These are phyloP conservation scores for Piper betle DNA, from an alignment of 164 flowering plant genomes.

Conservation along the genomic window DNA sequence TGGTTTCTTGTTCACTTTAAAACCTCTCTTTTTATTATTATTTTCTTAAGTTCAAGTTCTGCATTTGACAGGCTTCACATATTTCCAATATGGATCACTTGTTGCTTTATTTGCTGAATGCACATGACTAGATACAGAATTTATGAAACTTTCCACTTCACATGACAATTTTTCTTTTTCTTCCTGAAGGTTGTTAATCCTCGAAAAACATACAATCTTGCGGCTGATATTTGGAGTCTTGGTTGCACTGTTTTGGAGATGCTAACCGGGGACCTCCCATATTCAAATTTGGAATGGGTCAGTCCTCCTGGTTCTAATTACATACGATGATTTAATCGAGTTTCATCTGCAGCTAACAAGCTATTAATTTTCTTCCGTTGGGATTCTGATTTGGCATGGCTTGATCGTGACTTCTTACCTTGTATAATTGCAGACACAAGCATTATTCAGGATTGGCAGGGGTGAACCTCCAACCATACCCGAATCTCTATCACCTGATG, in stretches of 20 bases:
- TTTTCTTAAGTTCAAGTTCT: too few species aligned
- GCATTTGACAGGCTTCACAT: too few species aligned
- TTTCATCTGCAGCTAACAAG: neutral
- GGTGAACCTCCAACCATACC: conserved; percentile 64
- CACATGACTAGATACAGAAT: too few species aligned
- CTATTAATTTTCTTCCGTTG: neutral
- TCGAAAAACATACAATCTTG: conserved; percentile 53
- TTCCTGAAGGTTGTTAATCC: conserved; percentile 61
- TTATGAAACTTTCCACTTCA: too few species aligned
- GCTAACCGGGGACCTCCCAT: conserved; percentile 70
- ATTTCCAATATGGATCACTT: too few species aligned
- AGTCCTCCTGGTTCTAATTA: conserved; percentile 9
- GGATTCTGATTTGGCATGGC: neutral
- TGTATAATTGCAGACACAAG: conserved; percentile 44
- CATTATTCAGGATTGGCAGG: conserved; percentile 60
- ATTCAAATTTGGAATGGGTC: conserved; percentile 61
- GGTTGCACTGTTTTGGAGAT: conserved; percentile 98
- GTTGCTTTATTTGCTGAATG: too few species aligned
- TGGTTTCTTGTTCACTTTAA: too few species aligned
- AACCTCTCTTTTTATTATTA: too few species aligned
- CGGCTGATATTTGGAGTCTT: conserved; percentile 99
- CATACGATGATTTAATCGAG: too few species aligned
- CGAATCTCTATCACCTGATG: conserved; percentile 48
- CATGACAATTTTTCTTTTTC: neutral
- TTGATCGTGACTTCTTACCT: too few species aligned